Conservation (phyloP, 177 flowering plant species). For the Vitis hybrid region DNA sequence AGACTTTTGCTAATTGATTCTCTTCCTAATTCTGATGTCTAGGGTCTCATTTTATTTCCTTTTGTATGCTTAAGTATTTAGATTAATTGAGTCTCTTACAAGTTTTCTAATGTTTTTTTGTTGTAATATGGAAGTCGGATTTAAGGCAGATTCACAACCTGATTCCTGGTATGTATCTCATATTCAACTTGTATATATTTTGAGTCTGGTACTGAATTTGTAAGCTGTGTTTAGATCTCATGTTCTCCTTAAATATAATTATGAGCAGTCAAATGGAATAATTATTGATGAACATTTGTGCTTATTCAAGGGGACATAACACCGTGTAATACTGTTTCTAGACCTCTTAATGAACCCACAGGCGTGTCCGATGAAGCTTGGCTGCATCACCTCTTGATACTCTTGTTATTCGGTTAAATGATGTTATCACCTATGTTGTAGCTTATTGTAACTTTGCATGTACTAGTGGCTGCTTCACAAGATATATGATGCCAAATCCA, state of each 20-base stretch:
- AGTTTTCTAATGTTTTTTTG: conserved; percentile 15
- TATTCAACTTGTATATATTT: background rate
- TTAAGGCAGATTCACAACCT: conserved; percentile 65
- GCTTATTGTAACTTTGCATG: too few relatives aligned
- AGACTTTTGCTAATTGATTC: background rate
- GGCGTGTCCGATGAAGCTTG: too few relatives aligned
- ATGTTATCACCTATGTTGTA: too few relatives aligned
- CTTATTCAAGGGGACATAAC: background rate
- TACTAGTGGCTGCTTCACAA: too few relatives aligned
- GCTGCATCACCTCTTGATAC: too few relatives aligned
- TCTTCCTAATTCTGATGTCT: background rate
- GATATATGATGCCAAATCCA: too few relatives aligned
- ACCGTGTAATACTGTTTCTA: background rate
- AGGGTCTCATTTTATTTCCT: background rate
- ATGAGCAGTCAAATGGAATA: background rate
- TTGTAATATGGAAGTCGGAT: conserved; percentile 69
- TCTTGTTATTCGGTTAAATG: too few relatives aligned
- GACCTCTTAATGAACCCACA: too few relatives aligned
- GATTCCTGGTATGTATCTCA: conserved; percentile 67
- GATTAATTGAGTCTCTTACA: conserved; percentile 20
- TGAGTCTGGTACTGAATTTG: background rate
- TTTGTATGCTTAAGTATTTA: background rate
- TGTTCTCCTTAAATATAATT: background rate
- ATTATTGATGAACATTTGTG: too few relatives aligned
- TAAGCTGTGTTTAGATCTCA: background rate